phyloP scores from a whole-genome alignment of 306 rosid species.

The Boehmeria nivea region DNA sequence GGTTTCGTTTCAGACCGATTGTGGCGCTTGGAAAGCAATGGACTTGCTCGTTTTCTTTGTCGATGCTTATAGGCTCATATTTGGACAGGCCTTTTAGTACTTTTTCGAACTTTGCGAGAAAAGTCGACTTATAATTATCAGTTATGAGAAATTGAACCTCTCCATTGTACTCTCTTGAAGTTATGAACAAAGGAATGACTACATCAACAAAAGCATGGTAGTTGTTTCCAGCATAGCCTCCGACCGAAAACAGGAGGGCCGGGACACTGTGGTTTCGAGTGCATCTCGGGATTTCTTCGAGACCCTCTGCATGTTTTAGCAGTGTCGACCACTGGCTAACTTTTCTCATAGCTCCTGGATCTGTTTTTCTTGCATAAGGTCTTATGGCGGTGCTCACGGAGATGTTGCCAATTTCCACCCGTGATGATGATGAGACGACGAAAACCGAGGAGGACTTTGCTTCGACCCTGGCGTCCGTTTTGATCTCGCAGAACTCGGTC shows the following conservation, averaged over 20 bases:
- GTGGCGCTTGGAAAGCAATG: conserved; percentile 70
- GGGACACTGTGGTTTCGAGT: conserved; percentile 47
- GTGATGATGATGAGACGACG: conserved; percentile 23
- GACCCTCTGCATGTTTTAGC: conserved; percentile 15
- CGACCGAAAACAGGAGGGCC: conserved; percentile 60
- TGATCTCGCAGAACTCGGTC: conserved; percentile 57
- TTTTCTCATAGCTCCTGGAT: conserved; percentile 39
- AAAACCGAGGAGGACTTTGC: conserved; percentile 40
- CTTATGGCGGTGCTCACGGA: conserved; percentile 41
- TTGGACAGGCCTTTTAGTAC: conserved; percentile 50
- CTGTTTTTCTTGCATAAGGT: conserved; percentile 71
- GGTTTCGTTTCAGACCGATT: conserved; percentile 62
- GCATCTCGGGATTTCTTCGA: conserved; percentile 38
- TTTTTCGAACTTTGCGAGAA: conserved; percentile 42
- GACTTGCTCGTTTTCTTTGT: conserved; percentile 39
- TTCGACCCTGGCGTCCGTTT: conserved; percentile 39
- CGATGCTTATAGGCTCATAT: conserved; percentile 48
- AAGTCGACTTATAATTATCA: conserved; percentile 33
- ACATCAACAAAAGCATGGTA: conserved; percentile 79
- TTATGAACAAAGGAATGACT: conserved; percentile 62
- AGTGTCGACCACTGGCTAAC: conserved; percentile 62
- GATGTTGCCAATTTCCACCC: conserved; percentile 25
- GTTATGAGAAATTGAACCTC: conserved; percentile 66
- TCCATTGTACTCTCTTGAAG: conserved; percentile 58
- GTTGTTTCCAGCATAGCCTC: conserved; percentile 79